Percentiles rank a stretch among this genome's conserved stretches.
These are phyloP conservation scores for Lepraria neglecta DNA, from an alignment of 495 filamentous ascomycete genomes.

Conservation along the genomic window DNA sequence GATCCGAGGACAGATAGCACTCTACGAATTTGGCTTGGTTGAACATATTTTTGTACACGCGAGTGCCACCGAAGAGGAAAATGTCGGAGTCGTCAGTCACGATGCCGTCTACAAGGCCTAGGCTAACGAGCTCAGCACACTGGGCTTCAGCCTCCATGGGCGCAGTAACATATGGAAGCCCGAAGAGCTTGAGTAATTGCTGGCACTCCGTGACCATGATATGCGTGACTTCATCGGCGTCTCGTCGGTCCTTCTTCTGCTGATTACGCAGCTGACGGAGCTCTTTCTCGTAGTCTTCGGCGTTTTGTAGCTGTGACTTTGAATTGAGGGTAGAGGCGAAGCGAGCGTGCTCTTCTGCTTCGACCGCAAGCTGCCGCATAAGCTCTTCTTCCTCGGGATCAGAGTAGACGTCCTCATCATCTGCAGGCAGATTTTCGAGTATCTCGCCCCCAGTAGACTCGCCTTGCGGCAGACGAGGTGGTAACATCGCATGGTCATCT, in stretches of 20 bases:
- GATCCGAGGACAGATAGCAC: conserved; percentile 81
- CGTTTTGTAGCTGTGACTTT: conserved; percentile 54
- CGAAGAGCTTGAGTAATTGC: conserved; percentile 81
- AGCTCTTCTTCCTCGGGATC: conserved; percentile 91
- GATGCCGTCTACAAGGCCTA: conserved; percentile 90
- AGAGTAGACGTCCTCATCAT: conserved; percentile 51
- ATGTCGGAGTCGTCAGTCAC: conserved; percentile 97
- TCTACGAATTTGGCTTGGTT: conserved; percentile 95
- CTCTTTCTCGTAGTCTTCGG: conserved; percentile 77
- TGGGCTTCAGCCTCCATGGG: conserved; percentile 99
- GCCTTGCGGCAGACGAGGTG: conserved; percentile 14
- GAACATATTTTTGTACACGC: conserved; percentile 99
- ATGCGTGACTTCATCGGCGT: conserved; percentile 91
- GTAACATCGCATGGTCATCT: neutral
- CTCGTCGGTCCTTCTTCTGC: conserved; percentile 89
- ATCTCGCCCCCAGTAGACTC: conserved; percentile 27
- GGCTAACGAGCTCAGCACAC: conserved; percentile 79
- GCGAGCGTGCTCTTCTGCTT: conserved; percentile 85
- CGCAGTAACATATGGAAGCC: conserved; percentile 90
- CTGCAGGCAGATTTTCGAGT: conserved; percentile 31
- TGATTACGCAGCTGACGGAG: conserved; percentile 80
- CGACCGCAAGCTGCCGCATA: conserved; percentile 72
- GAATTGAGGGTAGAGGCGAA: conserved; percentile 83
- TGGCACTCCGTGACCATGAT: conserved; percentile 95
- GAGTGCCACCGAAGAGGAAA: conserved; percentile 94